These are phyloP conservation scores for Fusarium chlamydosporum DNA, from an alignment of 2,329 filamentous ascomycete species.

Conservation along the genomic window DNA sequence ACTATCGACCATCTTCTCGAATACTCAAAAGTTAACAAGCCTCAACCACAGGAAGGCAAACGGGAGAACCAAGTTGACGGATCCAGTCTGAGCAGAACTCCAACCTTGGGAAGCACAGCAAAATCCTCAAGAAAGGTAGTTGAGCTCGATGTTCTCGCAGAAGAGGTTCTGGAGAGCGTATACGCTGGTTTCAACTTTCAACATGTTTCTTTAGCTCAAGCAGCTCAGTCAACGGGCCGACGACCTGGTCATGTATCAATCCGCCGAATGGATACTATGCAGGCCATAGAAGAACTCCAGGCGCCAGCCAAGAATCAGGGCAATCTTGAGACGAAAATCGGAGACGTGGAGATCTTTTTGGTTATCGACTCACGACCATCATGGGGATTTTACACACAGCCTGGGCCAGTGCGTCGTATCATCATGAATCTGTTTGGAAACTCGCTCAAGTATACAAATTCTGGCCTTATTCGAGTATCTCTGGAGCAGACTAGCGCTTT, in stretches of 20 bases:
- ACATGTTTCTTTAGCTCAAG: constrained; percentile 44
- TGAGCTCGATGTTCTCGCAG: constrained; percentile 58
- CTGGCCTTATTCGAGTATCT: constrained; percentile 53
- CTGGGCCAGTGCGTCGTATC: constrained; percentile 66
- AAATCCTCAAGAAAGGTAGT: constrained; percentile 47
- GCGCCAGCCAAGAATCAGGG: not conserved
- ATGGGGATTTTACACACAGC: constrained; percentile 69
- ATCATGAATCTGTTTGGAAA: constrained; percentile 76
- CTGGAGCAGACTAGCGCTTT: constrained; percentile 43
- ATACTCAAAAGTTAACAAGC: constrained; percentile 68
- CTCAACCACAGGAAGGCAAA: constrained; percentile 27
- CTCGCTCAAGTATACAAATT: constrained; percentile 70
- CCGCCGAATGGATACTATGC: constrained; percentile 55
- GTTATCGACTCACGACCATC: constrained; percentile 59
- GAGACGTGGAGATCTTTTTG: constrained; percentile 52
- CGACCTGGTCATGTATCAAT: constrained; percentile 35
- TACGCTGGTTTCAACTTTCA: constrained; percentile 62
- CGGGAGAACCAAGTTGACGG: constrained; percentile 6
- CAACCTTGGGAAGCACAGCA: constrained; percentile 15
- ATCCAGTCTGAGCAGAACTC: constrained; percentile 1
- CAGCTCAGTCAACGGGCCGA: constrained; percentile 19
- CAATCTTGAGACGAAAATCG: constrained; percentile 27
- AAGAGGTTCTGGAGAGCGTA: constrained; percentile 64
- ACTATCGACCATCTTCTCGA: constrained; percentile 68
- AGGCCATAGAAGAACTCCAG: constrained; percentile 56